Evolutionary conservation across 2,329 filamentous ascomycete species (phyloP).

Genomic region (Helotiales sp.): DNA sequence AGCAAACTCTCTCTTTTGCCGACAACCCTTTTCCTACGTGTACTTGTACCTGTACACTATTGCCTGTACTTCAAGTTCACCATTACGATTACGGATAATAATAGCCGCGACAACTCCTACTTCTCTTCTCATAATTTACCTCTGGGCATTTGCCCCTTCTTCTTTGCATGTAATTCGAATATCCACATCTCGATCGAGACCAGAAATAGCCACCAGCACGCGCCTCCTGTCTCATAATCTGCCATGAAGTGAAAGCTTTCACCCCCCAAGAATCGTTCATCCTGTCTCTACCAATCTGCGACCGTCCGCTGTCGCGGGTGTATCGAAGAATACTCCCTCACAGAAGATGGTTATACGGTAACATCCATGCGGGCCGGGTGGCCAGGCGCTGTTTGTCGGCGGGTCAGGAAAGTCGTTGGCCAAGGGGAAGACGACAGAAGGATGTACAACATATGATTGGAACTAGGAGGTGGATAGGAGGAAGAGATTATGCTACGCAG

Average conservation of each 20-base stretch:
- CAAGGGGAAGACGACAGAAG: conserved; percentile 22
- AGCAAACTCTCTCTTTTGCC: conserved; percentile 9
- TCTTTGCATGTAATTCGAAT: conserved; percentile 14
- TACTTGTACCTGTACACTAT: conserved; percentile 5
- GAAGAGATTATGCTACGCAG: conserved; percentile 8
- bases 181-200: conserved; percentile 3
- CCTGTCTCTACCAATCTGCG: conserved; percentile 43
- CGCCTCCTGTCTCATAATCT: conserved; percentile 33
- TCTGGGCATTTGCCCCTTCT: not conserved
- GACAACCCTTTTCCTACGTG: conserved; percentile 10
- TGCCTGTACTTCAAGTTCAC: conserved; percentile 1
- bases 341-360: conserved; percentile 42
- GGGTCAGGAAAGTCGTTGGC: conserved; percentile 28
- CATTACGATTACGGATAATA: not conserved
- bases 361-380: conserved; percentile 42
- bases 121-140: not conserved
- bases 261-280: conserved; percentile 39
- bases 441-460: not conserved
- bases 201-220: conserved; percentile 10
- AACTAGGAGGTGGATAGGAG: not conserved
- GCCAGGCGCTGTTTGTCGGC: conserved; percentile 32
- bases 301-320: conserved; percentile 44
- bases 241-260: conserved; percentile 34
- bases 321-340: conserved; percentile 43
- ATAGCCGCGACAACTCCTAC: not conserved